Evolutionary conservation across 2,329 filamentous ascomycete species (phyloP).

Genomic region (Tolypocladium ovalisporum): DNA sequence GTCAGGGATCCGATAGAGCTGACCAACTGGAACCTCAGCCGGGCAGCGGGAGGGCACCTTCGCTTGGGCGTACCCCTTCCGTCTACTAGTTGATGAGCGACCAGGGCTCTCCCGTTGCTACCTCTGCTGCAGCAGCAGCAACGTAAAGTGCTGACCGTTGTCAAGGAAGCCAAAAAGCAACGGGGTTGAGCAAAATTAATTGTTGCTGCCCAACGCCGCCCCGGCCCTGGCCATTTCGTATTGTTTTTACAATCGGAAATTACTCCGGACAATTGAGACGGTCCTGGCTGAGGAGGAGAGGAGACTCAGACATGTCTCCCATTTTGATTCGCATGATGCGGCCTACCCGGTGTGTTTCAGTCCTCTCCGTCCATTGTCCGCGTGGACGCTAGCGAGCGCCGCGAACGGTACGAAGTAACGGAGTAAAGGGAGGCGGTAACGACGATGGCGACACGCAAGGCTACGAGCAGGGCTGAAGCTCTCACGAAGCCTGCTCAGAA

Average conservation of each 20-base stretch:
- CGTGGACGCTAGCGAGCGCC: background rate
- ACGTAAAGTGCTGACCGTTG: background rate
- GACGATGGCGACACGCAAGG: background rate
- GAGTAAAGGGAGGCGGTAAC: background rate
- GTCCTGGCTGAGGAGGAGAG: background rate
- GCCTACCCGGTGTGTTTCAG: background rate
- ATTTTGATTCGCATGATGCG: background rate
- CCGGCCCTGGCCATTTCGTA: slow-evolving; percentile 15
- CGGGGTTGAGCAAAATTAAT: background rate
- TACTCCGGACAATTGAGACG: background rate
- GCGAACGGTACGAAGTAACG: too few species aligned
- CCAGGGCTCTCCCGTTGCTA: background rate
- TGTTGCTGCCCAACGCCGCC: slow-evolving; percentile 23
- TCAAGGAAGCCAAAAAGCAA: background rate
- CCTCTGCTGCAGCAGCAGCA: background rate
- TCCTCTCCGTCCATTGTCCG: background rate
- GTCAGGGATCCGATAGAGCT: slow-evolving; percentile 16
- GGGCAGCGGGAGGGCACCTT: slow-evolving; percentile 21
- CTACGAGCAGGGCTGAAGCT: background rate
- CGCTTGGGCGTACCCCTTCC: slow-evolving; percentile 23
- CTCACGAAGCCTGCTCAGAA: background rate
- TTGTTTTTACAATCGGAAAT: background rate
- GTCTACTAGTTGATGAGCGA: background rate
- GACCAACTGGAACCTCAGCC: slow-evolving; percentile 34
- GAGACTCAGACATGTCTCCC: background rate